These are phyloP conservation scores for Cyberlindnera mycetangii DNA, from an alignment of 805 yeast genomes.

Conservation along the genomic window DNA sequence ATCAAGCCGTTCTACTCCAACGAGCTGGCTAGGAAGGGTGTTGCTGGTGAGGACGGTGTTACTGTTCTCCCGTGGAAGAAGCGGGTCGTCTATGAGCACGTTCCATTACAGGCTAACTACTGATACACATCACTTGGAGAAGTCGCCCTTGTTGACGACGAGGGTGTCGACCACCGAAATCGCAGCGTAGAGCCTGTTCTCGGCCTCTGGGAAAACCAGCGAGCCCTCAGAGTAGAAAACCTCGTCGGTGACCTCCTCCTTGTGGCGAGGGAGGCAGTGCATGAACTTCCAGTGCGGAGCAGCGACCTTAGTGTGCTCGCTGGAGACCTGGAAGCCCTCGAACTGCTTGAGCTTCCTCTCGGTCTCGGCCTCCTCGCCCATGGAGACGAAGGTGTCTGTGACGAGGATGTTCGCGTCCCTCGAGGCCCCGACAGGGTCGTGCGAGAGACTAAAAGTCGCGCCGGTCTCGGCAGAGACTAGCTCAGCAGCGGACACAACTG, in stretches of 20 bases:
- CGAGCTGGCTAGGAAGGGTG: constrained; percentile 28
- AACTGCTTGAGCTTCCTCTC: constrained; percentile 72
- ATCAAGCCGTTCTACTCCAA: constrained; percentile 56
- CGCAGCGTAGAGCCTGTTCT: constrained; percentile 94
- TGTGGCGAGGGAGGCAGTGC: constrained; percentile 97
- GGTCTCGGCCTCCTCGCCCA: constrained; percentile 93
- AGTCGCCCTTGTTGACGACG: constrained; percentile 78
- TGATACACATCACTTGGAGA: constrained; percentile 21
- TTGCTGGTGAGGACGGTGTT: constrained; percentile 8
- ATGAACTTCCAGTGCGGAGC: constrained; percentile 83
- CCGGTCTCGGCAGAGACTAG: constrained; percentile 50
- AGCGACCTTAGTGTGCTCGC: constrained; percentile 55
- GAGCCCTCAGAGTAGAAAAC: constrained; percentile 84
- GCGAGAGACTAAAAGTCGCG: constrained; percentile 52
- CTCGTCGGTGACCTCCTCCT: constrained; percentile 91
- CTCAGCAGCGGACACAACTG: constrained; percentile 52
- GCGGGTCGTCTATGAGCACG: constrained; percentile 1
- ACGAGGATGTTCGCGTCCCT: constrained; percentile 76
- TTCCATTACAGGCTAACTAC: constrained; percentile 21
- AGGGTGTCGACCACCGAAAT: constrained; percentile 90
- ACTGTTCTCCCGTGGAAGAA: constrained; percentile 13
- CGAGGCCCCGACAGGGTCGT: constrained; percentile 76
- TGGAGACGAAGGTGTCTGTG: constrained; percentile 95
- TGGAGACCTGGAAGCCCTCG: constrained; percentile 80
- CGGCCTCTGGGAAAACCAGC: constrained; percentile 92